Evolutionary conservation across 371 early-diverging fungal species (phyloP), one percentile per base, ranked within the genome.

Genomic region (Choanephora cucurbitarum): DNA sequence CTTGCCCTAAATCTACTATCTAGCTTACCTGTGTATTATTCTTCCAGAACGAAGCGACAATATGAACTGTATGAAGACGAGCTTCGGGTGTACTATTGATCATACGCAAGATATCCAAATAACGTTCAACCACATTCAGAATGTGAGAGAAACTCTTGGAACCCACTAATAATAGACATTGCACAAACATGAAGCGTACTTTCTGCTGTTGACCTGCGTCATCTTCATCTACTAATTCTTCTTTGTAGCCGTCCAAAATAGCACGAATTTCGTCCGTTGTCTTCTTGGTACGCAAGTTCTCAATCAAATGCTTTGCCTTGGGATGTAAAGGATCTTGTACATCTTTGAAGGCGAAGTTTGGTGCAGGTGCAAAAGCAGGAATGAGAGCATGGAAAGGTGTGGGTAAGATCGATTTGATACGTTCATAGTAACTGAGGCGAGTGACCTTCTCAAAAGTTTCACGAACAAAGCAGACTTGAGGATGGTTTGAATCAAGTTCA

Each of bases 111-210:
- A 91, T 74, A 17, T 79, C 71, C 46, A 91, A 65, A 62, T 91
- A 90, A 49, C 90, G 76, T 62, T 97, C 98, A 37, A 95, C 84
- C 8, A 93, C 89, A 62, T 91, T 94, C 60, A 96, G 66, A 41
- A 92, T 82, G 66, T 97, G 98, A 43, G 90, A 90, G 79, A 97
- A 95, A 69, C 91, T 91, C 72, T 96, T 96, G 72, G 89, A 87
- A 22, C 96, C 96, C 21, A 91, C 75, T 49, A 91, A 74, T 55
- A 95, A 73, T 43, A 95, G 79, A 55, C 87, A 89, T 62, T 94
- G 89, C 1, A 92, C 69, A 54, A 95, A 84, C 33, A 91, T 73
- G 18, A 94, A 88, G 34, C 84, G 84, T 19, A 79, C 83, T 21
- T 85, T 79, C 52, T 74, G 69, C 10, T 57, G 50, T 5, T 67